Conservation (phyloP, 495 filamentous ascomycete genomes). For the Penicillium roqueforti region DNA sequence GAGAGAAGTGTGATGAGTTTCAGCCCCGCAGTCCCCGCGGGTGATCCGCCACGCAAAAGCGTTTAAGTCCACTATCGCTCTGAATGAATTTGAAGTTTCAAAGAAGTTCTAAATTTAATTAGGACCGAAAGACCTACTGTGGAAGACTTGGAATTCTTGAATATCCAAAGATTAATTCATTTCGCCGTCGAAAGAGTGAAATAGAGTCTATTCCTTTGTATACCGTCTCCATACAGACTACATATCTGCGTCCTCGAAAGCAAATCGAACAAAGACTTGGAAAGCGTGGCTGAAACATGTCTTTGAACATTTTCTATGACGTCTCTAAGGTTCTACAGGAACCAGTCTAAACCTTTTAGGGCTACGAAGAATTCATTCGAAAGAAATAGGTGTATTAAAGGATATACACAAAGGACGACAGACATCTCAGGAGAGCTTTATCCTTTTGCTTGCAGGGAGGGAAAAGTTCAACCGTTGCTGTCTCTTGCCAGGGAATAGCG, state of each 20-base stretch:
- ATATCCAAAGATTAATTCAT: neutral
- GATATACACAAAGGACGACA: too few species aligned
- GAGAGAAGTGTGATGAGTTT: slow-evolving; percentile 18
- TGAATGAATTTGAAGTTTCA: neutral
- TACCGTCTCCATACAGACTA: neutral
- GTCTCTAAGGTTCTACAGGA: too few species aligned
- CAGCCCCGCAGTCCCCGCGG: slow-evolving; percentile 29
- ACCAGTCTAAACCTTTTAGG: too few species aligned
- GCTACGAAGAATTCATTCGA: too few species aligned
- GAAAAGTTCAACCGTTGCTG: too few species aligned
- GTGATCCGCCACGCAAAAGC: slow-evolving; percentile 18
- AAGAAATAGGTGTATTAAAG: too few species aligned
- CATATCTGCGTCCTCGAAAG: neutral
- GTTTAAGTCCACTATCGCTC: neutral
- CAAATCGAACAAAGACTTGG: neutral
- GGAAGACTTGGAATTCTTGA: neutral
- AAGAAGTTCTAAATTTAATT: neutral
- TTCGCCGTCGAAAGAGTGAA: neutral
- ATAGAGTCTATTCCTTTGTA: slow-evolving; percentile 1
- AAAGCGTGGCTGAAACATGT: slow-evolving; percentile 1
- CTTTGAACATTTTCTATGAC: too few species aligned
- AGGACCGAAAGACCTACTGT: neutral
- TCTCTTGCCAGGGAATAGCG: too few species aligned
- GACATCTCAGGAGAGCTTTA: too few species aligned
- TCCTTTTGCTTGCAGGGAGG: too few species aligned